Evolutionary conservation across 2,329 filamentous ascomycete genomes (phyloP), one percentile per base, ranked within the genome.

Genomic region (Pestalotiopsis sp.): DNA sequence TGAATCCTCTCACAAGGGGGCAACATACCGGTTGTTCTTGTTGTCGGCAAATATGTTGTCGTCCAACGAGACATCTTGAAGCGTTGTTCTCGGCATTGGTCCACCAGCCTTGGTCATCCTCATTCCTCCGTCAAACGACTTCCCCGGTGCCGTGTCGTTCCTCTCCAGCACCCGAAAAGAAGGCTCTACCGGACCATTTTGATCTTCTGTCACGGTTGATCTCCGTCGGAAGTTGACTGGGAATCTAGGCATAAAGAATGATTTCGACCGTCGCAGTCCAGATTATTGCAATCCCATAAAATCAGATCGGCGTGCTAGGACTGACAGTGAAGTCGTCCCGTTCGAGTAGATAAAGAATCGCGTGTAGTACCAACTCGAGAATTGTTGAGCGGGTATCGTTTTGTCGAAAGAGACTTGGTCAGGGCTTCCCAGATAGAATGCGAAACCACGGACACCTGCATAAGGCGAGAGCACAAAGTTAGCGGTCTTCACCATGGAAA

Each of bases 81-180:
- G 71, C 41, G 79, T 81, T 31, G 80, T 77, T 70, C 79, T 85
- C 25, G 81, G 79, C 63, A 81, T 72, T 69, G 80, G 76, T 40
- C 78, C 78, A 69, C 76, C 79, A 62, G 81, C 78, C 69, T 80
- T 82, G 52, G 79, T 78, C 75, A 85, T 75, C 58, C 81, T 82
- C 31, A 79, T 82, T 65, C 85, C 84, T 65, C 84, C 83, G 73
- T 88, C 86, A 67, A 88, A 87, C 2, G 84, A 82, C 72, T 83
- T 87, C 60, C 80, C 80, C 65, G 77, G 75, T 17, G 76, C 70
- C 62, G 83, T 79, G 70, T 88, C 85, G 62, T 80, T 79, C 71
- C 87, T 83, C 69, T 90, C 87, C 45, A 90, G 80, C 27, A 90
- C 88, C 65, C 87, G 85, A 75, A 90, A 90, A 2, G 87, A 89